Percentiles rank a stretch among this genome's conserved stretches.
Conservation (phyloP, 805 yeast species). For the Candida palmyrensis region DNA sequence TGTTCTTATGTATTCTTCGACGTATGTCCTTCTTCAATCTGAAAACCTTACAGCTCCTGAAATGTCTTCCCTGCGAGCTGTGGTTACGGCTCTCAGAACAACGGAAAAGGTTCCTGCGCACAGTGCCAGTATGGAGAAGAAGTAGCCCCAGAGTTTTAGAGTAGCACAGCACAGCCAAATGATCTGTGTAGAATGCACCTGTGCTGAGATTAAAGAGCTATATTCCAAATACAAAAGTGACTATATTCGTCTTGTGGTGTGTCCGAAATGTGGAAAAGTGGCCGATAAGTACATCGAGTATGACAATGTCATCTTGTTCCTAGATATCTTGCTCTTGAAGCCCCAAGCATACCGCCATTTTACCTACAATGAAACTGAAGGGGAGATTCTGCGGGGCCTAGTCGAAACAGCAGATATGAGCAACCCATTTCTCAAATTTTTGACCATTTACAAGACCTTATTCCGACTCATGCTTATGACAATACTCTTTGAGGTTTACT, state of each 20-base stretch:
- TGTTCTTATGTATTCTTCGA: no score
- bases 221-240: slow-evolving; percentile 70
- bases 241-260: slow-evolving; percentile 75
- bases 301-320: slow-evolving; percentile 77
- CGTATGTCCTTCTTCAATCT: no score
- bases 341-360: slow-evolving; percentile 87
- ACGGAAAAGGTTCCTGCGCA: no score
- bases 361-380: slow-evolving; percentile 61
- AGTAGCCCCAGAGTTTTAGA: no score
- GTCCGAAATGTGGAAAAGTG: slow-evolving; percentile 62
- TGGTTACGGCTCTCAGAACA: no score
- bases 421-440: slow-evolving; percentile 2
- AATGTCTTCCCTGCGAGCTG: no score
- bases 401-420: no score
- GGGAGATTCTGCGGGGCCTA: slow-evolving; percentile 11
- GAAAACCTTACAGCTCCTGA: no score
- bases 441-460: slow-evolving; percentile 17
- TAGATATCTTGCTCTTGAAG: slow-evolving; percentile 77
- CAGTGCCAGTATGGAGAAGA: no score
- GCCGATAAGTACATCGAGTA: slow-evolving; percentile 91
- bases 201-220: slow-evolving; percentile 52
- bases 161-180: no score
- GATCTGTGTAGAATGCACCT: slow-evolving; percentile 90
- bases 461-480: slow-evolving; percentile 53
- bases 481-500: slow-evolving; percentile 79